Conservation (phyloP, 225 moss, liverwort and hornwort genomes). For the Pseudisothecium myosuroides region DNA sequence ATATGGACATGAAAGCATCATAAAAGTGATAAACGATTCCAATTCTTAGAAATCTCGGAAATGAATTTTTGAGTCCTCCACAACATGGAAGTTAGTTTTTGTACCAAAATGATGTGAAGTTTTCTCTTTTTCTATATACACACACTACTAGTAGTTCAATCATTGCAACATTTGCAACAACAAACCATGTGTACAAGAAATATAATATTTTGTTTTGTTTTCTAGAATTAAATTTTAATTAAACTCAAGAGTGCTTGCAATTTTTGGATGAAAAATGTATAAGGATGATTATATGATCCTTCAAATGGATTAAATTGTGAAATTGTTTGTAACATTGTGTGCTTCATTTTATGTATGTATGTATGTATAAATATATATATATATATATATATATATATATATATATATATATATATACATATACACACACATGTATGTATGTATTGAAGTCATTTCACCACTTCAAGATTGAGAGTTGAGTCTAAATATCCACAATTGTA, state of each 20-base stretch:
- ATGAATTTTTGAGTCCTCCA: accelerated
- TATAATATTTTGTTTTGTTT: neutral
- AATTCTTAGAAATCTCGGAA: accelerated
- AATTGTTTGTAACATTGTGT: neutral
- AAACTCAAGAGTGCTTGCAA: neutral
- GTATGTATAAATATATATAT: too few relatives aligned
- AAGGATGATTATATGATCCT: neutral
- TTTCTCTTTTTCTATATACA: neutral
- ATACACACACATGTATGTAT: too few relatives aligned
- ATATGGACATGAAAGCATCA: too few relatives aligned
- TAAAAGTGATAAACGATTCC: too few relatives aligned
- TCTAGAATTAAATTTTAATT: neutral
- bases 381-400: too few relatives aligned
- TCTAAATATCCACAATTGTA: neutral
- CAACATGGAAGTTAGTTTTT: neutral
- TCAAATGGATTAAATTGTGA: neutral
- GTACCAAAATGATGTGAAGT: neutral
- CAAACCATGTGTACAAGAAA: neutral
- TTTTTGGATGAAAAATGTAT: neutral
- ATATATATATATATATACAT: too few relatives aligned
- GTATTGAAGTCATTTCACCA: neutral
- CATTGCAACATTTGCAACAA: neutral
- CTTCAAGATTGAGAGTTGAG: neutral
- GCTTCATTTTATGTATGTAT: too few relatives aligned
- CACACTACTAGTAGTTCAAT: neutral